A percentile compares a stretch with the other conserved stretches of the same genome.
Evolutionary conservation across 1,284 basidiomycete genomes (phyloP).

Genomic region (Sporisorium sorghi): DNA sequence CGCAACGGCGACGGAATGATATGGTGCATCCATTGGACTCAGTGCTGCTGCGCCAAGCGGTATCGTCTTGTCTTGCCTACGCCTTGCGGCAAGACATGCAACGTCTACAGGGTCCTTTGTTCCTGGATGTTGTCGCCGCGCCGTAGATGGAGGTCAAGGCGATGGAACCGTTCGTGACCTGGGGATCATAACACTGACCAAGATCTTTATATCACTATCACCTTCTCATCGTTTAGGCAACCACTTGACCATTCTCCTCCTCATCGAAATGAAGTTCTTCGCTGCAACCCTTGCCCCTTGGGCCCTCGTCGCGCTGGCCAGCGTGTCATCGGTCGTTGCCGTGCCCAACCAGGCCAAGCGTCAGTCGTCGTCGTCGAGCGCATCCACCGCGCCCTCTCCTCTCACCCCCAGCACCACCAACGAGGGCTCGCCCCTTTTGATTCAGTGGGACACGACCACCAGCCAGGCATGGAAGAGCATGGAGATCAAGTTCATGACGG

Average conservation of each 20-base stretch:
- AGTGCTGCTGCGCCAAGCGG: neutral
- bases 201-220: neutral
- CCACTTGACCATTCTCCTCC: neutral
- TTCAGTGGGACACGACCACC: constrained; percentile 47
- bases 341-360: constrained; percentile 19
- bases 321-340: constrained; percentile 31
- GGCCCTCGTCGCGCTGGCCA: constrained; percentile 35
- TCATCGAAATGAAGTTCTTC: constrained; percentile 47
- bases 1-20: neutral
- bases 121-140: neutral
- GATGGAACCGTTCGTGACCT: neutral
- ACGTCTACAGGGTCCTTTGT: neutral
- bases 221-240: neutral
- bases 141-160: neutral
- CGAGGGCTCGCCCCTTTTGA: constrained; percentile 42
- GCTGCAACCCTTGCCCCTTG: too few relatives aligned
- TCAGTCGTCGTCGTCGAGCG: constrained; percentile 23
- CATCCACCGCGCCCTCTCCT: constrained; percentile 22
- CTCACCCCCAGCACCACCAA: constrained; percentile 32
- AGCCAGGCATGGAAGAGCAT: constrained; percentile 70
- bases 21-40: constrained; percentile 4
- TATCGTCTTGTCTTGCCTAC: constrained; percentile 2
- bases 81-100: neutral
- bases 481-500: constrained; percentile 76
- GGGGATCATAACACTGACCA: neutral